Evolutionary conservation across 768 basidiomycete genomes (phyloP), one percentile per base, ranked within the genome.

Genomic region (Macrolepiota fuliginosa): DNA sequence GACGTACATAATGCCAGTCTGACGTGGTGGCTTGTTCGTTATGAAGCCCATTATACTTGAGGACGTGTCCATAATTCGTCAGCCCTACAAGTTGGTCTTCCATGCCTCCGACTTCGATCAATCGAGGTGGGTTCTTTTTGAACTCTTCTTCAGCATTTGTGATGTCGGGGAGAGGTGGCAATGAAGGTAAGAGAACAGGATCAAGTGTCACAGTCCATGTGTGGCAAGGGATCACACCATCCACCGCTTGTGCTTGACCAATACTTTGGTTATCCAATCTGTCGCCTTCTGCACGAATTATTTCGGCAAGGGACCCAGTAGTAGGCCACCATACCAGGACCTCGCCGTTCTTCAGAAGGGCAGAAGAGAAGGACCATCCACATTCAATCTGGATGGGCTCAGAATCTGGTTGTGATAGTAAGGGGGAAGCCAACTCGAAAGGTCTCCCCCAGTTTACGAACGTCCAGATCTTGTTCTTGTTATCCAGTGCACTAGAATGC

Each of bases 61-160:
- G 75, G 53, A 96, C 90, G 69, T 92, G 89, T 0, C 92, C 92
- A 37, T 82, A 74, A 68, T 90, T 86, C 13, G 94, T 95, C 66
- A 98, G 74, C 12, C 89, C 95, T 61, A 96, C 75, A 27, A 97
- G 70, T 65, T 86, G 82, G 52, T 79, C 77, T 57, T 92, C 86
- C 63, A 94, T 81, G 3, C 86, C 90, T 9, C 93, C 95, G 47
- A 98, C 88, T 72, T 92, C 88, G 36, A 93, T 79, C 39, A 97
- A 79, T 69, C 79, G 80, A 13, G 74, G 76, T 35, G 72, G 70
- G 49, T 69, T 59, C 36, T 72, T 68, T 32, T 71, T 63, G 45
- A 47, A 49, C 7, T 51, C 68, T 65, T 53, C 65, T 56, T 40
- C 63, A 13, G 66, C 70, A 6, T 69, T 62, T 3, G 66, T 55